Evolutionary conservation across 208 protist species (phyloP).

Genomic region (Crithidia mellificae): DNA sequence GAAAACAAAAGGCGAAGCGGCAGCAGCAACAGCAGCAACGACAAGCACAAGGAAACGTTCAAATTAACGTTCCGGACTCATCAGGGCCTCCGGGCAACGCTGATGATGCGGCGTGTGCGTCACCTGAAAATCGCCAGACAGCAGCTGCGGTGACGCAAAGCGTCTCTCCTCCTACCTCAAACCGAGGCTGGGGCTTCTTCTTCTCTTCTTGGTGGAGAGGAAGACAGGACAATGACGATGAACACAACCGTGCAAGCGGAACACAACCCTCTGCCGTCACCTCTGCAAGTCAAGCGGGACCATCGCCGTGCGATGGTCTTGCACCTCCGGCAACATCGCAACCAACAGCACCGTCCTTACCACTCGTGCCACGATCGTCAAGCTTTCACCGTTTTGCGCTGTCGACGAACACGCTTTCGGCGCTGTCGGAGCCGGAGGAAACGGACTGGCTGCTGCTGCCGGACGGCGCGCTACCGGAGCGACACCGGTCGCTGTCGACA

Average conservation of each 20-base stretch:
- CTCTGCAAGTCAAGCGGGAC: no score
- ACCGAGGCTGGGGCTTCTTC: no score
- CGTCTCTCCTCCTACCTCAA: no score
- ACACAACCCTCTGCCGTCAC: no score
- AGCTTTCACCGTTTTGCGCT: not conserved
- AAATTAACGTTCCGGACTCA: not conserved
- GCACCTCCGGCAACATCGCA: not conserved
- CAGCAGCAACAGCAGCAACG: not conserved
- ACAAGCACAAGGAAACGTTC: not conserved
- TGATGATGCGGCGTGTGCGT: no score
- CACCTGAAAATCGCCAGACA: no score
- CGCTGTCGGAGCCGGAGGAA: conserved; percentile 9
- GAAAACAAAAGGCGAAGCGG: not conserved
- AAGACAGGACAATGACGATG: no score
- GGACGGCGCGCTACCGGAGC: not conserved
- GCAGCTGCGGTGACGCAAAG: no score
- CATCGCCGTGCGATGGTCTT: no score
- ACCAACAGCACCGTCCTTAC: not conserved
- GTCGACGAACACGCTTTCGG: conserved; percentile 7
- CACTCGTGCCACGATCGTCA: not conserved
- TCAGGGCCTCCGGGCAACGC: not conserved
- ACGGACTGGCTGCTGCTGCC: conserved; percentile 2
- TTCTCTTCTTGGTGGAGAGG: no score
- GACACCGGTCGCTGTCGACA: conserved; percentile 13
- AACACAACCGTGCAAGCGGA: no score